Evolutionary conservation across 2,329 filamentous ascomycete species (phyloP), one percentile per base, ranked within the genome.

Genomic region (Sclerotinia minor): DNA sequence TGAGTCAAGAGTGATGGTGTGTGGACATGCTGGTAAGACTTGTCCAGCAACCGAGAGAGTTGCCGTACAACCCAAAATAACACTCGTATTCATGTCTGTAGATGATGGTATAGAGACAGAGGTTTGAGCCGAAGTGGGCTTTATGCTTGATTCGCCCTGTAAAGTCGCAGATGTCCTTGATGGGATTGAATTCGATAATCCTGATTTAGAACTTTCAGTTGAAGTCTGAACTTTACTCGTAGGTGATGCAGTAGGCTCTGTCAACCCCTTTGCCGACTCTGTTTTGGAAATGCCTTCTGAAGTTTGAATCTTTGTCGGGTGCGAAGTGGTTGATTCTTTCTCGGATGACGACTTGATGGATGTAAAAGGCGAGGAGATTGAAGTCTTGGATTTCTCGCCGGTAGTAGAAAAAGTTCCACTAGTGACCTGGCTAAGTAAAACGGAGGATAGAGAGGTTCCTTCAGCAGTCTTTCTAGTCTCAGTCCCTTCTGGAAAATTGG

Each of bases 1-100:
- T 32, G 44, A 35, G 38, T 44, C 45, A 45, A 67, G 35, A 15
- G 65, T 67, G 24, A 67, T 60, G 11, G 65, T 67, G 45, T 54
- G 55, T 45, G 49, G 55, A 15, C 65, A 67, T 61, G 26, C 57
- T 29, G 57, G 49, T 32, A 67, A 24, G 8, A 61, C 38, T 53
- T 67, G 65, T 4, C 57, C 65, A 8, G 15, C 49, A 54, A 63
- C 57, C 17, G 57, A 67, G 4, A 63, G 26, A 38, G 65, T 63
- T 63, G 65, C 65, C 15, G 55, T 67, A 41, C 65, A 67, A 63
- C 57, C 65, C 15, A 38, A 44, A 38, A 47, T 53, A 24, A 63
- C 57, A 45, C 65, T 67, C 6, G 35, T 21, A 38, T 67, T 67
- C 57, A 63, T 67, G 19, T 63, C 49, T 5, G 57, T 63, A 8